A percentile compares a stretch with the other conserved stretches of the same genome.
These are phyloP conservation scores for Boletus eberwhitei DNA, from an alignment of 768 basidiomycete species.

Conservation along the genomic window DNA sequence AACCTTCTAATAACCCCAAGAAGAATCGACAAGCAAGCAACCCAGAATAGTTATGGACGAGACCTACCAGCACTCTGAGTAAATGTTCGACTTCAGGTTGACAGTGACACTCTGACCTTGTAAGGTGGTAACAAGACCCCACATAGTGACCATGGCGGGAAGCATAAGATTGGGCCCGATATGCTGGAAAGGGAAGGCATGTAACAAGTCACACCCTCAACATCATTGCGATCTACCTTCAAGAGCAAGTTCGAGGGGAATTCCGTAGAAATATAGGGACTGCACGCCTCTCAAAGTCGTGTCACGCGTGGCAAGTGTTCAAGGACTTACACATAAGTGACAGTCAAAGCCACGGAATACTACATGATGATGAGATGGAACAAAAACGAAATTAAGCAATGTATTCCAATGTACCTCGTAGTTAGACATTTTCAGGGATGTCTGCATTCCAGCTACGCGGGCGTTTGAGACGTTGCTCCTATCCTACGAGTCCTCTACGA, in stretches of 20 bases:
- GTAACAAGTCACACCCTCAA: not conserved
- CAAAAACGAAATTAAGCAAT: not conserved
- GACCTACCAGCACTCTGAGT: constrained; percentile 27
- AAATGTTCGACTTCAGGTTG: not conserved
- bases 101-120: constrained; percentile 44
- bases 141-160: constrained; percentile 59
- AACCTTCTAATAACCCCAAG: constrained; percentile 58
- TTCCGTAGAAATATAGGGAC: constrained; percentile 56
- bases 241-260: constrained; percentile 60
- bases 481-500: constrained; percentile 25
- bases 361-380: constrained; percentile 9
- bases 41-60: constrained; percentile 49
- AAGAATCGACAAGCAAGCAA: constrained; percentile 48
- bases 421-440: constrained; percentile 36
- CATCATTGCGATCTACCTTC: constrained; percentile 30
- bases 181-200: constrained; percentile 18
- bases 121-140: constrained; percentile 64
- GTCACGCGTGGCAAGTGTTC: too few relatives aligned
- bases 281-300: constrained; percentile 7
- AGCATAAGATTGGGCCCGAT: constrained; percentile 57
- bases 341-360: constrained; percentile 35
- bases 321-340: constrained; percentile 24
- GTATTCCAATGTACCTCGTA: constrained; percentile 16
- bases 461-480: constrained; percentile 53
- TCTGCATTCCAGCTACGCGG: constrained; percentile 58